phyloP scores from a whole-genome alignment of 345 rosid species.

The Citrus reticulata region DNA sequence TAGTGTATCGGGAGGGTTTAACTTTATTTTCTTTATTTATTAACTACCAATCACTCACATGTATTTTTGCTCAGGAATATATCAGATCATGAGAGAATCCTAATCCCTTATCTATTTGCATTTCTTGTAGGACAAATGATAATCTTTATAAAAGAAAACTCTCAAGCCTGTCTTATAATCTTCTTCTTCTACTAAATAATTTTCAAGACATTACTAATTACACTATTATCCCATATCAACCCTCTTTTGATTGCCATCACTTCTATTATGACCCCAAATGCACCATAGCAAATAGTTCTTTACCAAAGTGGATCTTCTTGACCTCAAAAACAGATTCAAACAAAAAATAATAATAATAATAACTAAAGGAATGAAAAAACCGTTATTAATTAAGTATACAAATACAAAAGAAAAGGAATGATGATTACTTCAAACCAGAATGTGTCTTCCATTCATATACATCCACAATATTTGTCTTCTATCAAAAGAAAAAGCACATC shows the following conservation, averaged over 20 bases:
- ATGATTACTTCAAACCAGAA: constrained; percentile 1
- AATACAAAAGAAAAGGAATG: not conserved
- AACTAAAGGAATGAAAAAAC: not conserved
- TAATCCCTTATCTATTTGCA: not conserved
- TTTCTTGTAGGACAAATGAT: not conserved
- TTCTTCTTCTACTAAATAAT: not conserved
- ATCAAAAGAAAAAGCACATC: not conserved
- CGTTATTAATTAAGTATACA: not conserved
- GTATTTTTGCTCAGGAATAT: too few species aligned
- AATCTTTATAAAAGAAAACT: not conserved
- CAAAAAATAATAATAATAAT: not conserved
- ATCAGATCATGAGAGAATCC: too few species aligned
- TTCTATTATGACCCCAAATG: not conserved
- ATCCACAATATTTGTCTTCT: not conserved
- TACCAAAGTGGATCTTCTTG: not conserved
- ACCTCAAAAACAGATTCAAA: not conserved
- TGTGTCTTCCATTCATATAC: not conserved
- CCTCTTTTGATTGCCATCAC: not conserved
- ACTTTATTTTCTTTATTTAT: too few species aligned
- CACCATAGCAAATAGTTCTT: not conserved
- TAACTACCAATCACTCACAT: too few species aligned
- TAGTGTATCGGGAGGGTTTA: too few species aligned
- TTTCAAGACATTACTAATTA: not conserved
- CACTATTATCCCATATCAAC: not conserved
- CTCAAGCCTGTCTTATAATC: not conserved